phyloP scores from a whole-genome alignment of 345 rosid species.

The Syzygium oleosum region DNA sequence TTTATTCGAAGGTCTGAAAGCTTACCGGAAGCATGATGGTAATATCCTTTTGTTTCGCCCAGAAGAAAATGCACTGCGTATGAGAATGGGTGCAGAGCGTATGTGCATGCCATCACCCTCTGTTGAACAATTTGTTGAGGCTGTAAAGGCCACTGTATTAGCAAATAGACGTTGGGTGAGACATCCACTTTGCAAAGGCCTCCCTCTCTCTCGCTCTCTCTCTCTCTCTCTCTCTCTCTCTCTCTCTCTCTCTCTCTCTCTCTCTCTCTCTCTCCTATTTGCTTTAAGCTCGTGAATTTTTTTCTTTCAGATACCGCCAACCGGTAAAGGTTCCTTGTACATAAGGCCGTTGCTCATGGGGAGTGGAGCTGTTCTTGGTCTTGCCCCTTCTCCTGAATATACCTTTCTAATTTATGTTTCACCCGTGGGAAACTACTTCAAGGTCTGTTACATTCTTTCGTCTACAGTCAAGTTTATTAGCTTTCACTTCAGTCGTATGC shows the following conservation, averaged over 20 bases:
- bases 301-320: constrained; percentile 68
- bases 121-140: constrained; percentile 78
- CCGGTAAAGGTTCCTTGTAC: constrained; percentile 91
- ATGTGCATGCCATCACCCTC: constrained; percentile 97
- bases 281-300: not conserved
- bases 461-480: not conserved
- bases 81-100: constrained; percentile 85
- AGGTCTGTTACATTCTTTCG: constrained; percentile 35
- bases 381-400: constrained; percentile 95
- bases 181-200: not conserved
- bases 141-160: constrained; percentile 72
- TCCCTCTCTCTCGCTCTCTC: not conserved
- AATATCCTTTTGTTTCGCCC: constrained; percentile 79
- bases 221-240: not conserved
- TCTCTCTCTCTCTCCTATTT: not conserved
- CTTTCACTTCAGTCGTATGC: not conserved
- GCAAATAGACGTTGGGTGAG: constrained; percentile 97
- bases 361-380: constrained; percentile 96
- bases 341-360: constrained; percentile 94
- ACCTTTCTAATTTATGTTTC: constrained; percentile 88
- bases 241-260: not conserved
- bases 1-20: constrained; percentile 91
- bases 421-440: constrained; percentile 94
- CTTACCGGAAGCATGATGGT: constrained; percentile 71
- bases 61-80: constrained; percentile 77